phyloP scores from a whole-genome alignment of 371 early-diverging fungal species.

The Umbelopsis sp. region DNA sequence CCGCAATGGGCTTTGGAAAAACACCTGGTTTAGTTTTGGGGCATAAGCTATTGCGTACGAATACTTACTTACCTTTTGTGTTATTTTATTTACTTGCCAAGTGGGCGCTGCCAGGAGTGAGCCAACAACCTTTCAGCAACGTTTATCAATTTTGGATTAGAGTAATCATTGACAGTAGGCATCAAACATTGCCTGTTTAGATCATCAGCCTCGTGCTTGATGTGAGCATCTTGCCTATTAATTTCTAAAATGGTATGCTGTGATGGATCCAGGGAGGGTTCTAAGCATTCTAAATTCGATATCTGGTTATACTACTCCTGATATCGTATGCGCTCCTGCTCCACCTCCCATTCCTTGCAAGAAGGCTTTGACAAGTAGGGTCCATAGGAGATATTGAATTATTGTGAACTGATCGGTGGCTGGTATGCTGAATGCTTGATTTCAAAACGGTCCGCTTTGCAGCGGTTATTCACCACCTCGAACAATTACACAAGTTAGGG shows the following conservation, averaged over 20 bases:
- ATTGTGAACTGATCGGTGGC: constrained; percentile 3
- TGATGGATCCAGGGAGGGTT: neutral
- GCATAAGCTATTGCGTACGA: neutral
- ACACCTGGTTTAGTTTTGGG: too few relatives aligned
- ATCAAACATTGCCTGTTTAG: neutral
- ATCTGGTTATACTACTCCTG: neutral
- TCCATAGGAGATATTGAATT: neutral
- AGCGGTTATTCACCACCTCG: neutral
- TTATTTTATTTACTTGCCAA: too few relatives aligned
- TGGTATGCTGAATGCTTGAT: constrained; percentile 3
- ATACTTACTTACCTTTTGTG: too few relatives aligned
- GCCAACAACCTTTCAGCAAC: too few relatives aligned
- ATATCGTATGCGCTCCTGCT: neutral
- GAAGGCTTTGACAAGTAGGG: neutral
- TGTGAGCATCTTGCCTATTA: neutral
- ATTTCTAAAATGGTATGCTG: neutral
- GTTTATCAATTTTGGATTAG: too few relatives aligned
- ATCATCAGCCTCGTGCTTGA: neutral
- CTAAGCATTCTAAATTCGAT: neutral
- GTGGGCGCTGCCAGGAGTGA: too few relatives aligned
- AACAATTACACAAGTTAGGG: neutral
- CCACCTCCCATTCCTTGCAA: neutral
- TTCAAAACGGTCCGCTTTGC: neutral
- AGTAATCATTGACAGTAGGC: too few relatives aligned
- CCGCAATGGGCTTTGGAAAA: too few relatives aligned